Evolutionary conservation across 352 stramenopile species (phyloP), one percentile per base, ranked within the genome.

Genomic region (Thalassiosira ordinaria): DNA sequence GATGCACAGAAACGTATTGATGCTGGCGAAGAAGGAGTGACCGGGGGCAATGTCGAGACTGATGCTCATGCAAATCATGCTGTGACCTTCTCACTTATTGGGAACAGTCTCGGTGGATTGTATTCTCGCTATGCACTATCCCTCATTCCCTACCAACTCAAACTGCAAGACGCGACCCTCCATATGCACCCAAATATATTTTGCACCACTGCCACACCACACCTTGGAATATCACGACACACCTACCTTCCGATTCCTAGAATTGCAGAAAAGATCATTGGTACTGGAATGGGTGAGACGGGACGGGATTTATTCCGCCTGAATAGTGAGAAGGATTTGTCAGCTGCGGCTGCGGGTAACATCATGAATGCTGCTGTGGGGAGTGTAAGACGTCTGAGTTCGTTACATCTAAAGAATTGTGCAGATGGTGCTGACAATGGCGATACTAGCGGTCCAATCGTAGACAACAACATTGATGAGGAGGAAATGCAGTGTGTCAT

Each of bases 171-270:
- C 0, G 11, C 49, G 29, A 24, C 33, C 9, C 84, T 85, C 33
- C 14, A 65, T 35, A 51, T 93, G 0, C 73, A 86, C 53, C 76
- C 89, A 0, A 90, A 91, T 35, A 74, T 88, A 14, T 93, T 93
- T 64, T 91, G 80, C 44, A 93, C 88, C 7, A 92, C 88, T 11
- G 88, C 88, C 14, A 91, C 86, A 33, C 88, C 88, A 20, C 86
- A 93, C 56, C 74, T 93, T 35, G 88, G 88, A 4, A 72, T 91
- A 13, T 85, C 81, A 1, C 57, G 66, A 46, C 84, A 93, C 61
- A 93, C 88, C 3, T 93, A 87, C 71, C 49, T 93, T 24, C 80
- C 78, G 2, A 72, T 93, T 44, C 88, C 88, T 37, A 59, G 86
- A 41, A 79, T 84, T n/a, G 84, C 76, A 8, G 88, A 93, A 63